A percentile compares a stretch with the other conserved stretches of the same genome.
Evolutionary conservation across 768 basidiomycete genomes (phyloP).

Genomic region (Tulasnella sp.): DNA sequence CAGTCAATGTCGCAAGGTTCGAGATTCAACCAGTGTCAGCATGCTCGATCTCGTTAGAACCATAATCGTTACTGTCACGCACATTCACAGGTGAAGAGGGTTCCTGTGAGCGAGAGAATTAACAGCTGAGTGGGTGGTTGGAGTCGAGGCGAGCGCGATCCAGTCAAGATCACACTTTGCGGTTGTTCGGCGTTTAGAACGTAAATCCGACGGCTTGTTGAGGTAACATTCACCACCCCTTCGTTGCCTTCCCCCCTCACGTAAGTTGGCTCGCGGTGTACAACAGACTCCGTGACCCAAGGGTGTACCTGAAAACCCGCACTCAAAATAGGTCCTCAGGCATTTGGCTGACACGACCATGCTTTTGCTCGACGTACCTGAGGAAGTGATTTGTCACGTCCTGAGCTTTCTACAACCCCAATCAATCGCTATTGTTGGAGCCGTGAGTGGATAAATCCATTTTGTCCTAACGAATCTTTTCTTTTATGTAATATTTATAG

Average conservation of each 20-base stretch:
- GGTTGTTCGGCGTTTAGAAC: constrained; percentile 4
- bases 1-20: not conserved
- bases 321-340: not conserved
- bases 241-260: not conserved
- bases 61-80: not conserved
- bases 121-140: constrained; percentile 4
- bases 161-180: constrained; percentile 18
- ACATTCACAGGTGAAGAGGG: constrained; percentile 29
- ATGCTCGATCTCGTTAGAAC: not conserved
- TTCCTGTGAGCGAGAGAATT: constrained; percentile 25
- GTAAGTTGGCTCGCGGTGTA: not conserved
- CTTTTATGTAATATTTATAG: not conserved
- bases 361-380: not conserved
- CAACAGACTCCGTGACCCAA: not conserved
- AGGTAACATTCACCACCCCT: not conserved
- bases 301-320: not conserved
- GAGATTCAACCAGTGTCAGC: not conserved
- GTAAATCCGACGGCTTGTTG: not conserved
- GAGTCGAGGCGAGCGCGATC: constrained; percentile 3
- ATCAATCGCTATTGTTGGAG: not conserved
- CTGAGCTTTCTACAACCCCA: not conserved
- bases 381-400: not conserved
- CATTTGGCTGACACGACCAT: not conserved
- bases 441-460: not conserved
- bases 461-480: not conserved